Conservation (phyloP, 1,284 basidiomycete species). For the Erythrobasidium hasegawianum region DNA sequence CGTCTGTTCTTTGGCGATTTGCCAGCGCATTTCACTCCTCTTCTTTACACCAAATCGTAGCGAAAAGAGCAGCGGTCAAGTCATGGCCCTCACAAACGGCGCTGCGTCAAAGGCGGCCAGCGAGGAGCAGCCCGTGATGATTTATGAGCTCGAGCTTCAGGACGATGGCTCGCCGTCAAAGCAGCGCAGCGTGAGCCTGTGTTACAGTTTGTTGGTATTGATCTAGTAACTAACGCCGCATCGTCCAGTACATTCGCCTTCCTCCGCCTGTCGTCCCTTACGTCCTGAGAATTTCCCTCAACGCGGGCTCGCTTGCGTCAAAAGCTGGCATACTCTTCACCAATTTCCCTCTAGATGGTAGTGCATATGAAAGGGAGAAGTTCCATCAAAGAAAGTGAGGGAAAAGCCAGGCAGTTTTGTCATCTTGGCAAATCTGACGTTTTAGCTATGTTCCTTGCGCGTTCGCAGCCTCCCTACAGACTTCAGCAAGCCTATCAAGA, state of each 20-base stretch:
- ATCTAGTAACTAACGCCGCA: not conserved
- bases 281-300: slow-evolving; percentile 78
- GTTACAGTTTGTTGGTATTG: slow-evolving; percentile 6
- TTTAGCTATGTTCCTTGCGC: no score
- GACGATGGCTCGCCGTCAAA: slow-evolving; percentile 83
- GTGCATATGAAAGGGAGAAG: slow-evolving; percentile 69
- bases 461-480: slow-evolving; percentile 66
- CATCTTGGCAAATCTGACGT: slow-evolving; percentile 36
- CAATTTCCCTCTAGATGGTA: slow-evolving; percentile 89
- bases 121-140: slow-evolving; percentile 25
- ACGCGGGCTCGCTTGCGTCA: slow-evolving; percentile 80
- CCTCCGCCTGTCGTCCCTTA: slow-evolving; percentile 86
- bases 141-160: slow-evolving; percentile 79
- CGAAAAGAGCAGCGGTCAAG: no score
- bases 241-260: slow-evolving; percentile 78
- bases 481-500: slow-evolving; percentile 80
- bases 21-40: no score
- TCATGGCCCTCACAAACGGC: slow-evolving; percentile 15
- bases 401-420: not conserved
- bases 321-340: slow-evolving; percentile 86
- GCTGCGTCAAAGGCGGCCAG: not conserved
- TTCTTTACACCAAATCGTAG: no score
- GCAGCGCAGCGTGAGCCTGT: slow-evolving; percentile 24
- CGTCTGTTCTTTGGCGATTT: no score
- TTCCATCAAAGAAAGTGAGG: slow-evolving; percentile 73